phyloP scores from a whole-genome alignment of 768 basidiomycete species.

The Tulasnella sp. region DNA sequence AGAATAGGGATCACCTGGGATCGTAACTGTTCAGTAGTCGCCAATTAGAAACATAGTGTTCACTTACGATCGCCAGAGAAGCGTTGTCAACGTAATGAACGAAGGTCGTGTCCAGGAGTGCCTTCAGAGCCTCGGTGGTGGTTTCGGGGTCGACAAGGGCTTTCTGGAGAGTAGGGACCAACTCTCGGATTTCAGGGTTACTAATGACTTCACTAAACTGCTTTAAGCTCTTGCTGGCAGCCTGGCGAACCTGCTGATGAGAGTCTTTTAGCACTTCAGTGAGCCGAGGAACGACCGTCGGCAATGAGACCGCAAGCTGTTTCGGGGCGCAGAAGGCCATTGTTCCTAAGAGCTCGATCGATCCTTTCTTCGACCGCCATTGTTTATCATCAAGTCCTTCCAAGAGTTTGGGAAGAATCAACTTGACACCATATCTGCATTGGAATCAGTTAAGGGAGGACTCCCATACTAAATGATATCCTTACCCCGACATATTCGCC shows the following conservation, averaged over 20 bases:
- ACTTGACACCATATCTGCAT: slow-evolving; percentile 76
- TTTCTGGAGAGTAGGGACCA: slow-evolving; percentile 86
- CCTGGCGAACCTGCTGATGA: slow-evolving; percentile 88
- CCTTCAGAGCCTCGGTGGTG: slow-evolving; percentile 77
- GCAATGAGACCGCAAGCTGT: slow-evolving; percentile 90
- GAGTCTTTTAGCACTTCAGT: slow-evolving; percentile 93
- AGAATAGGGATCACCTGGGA: slow-evolving; percentile 86
- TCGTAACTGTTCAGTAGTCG: slow-evolving; percentile 20
- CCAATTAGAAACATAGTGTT: not conserved
- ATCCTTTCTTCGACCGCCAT: slow-evolving; percentile 75
- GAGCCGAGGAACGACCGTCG: slow-evolving; percentile 93
- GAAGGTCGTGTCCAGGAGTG: slow-evolving; percentile 89
- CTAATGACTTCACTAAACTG: slow-evolving; percentile 97
- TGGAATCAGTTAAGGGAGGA: not conserved
- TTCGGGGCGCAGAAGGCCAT: slow-evolving; percentile 98
- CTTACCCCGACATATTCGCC: slow-evolving; percentile 79
- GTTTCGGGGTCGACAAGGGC: slow-evolving; percentile 93
- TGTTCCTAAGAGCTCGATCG: slow-evolving; percentile 93
- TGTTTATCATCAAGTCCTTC: slow-evolving; percentile 95
- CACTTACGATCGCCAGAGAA: slow-evolving; percentile 79
- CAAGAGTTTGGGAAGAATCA: slow-evolving; percentile 84
- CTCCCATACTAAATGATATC: not conserved
- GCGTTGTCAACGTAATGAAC: slow-evolving; percentile 98
- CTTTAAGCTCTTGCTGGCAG: slow-evolving; percentile 94
- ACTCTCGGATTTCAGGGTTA: slow-evolving; percentile 92